Percentiles rank a stretch among this genome's conserved stretches.
phyloP scores from a whole-genome alignment of 306 rosid genomes.

The Medicago lupulina region DNA sequence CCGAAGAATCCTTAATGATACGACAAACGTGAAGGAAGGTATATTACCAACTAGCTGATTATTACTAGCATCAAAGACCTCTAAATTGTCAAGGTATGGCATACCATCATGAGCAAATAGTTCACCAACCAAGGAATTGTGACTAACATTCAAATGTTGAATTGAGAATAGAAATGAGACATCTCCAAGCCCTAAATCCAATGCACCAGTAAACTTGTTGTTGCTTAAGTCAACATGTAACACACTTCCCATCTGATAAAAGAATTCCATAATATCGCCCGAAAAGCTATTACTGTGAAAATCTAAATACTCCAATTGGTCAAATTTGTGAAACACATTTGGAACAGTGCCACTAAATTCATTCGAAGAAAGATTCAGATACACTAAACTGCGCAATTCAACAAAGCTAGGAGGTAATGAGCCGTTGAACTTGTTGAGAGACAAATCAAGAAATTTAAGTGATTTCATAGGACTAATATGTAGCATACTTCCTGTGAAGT shows the following conservation, averaged over 20 bases:
- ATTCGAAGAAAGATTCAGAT: conserved; percentile 74
- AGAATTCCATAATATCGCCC: conserved; percentile 63
- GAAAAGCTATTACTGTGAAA: conserved; percentile 60
- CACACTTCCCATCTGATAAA: conserved; percentile 66
- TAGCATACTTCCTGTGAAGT: conserved; percentile 60
- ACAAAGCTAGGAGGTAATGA: conserved; percentile 48
- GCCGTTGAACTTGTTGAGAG: conserved; percentile 65
- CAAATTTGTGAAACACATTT: conserved; percentile 59
- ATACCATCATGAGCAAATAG: conserved; percentile 82
- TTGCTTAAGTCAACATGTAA: conserved; percentile 71
- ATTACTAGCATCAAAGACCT: conserved; percentile 77
- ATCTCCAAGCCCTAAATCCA: conserved; percentile 69
- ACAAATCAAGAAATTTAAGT: conserved; percentile 68
- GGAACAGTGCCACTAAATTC: conserved; percentile 64
- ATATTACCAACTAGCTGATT: conserved; percentile 67
- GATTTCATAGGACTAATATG: conserved; percentile 53
- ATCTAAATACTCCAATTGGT: conserved; percentile 58
- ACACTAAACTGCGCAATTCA: conserved; percentile 48
- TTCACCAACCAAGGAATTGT: conserved; percentile 69
- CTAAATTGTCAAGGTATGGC: conserved; percentile 82
- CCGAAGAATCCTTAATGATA: conserved; percentile 71
- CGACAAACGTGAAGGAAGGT: conserved; percentile 72
- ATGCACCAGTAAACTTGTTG: conserved; percentile 69
- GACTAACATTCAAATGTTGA: conserved; percentile 66
- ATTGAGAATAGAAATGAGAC: conserved; percentile 62